Conservation (phyloP, 345 rosid genomes). For the Ceriops tagal region DNA sequence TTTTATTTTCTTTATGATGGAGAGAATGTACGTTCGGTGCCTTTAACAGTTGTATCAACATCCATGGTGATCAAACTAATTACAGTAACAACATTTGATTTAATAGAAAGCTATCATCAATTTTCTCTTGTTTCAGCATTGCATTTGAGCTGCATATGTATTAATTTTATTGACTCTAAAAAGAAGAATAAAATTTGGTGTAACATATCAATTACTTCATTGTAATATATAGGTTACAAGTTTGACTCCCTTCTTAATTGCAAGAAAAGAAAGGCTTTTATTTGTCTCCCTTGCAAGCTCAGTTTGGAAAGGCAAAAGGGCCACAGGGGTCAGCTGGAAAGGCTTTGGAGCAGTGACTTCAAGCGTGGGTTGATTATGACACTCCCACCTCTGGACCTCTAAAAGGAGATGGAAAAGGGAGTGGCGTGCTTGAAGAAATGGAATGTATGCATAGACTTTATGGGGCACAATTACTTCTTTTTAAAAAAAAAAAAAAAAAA, state of each 20-base stretch:
- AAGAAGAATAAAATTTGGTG: too few relatives aligned
- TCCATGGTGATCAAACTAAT: not conserved
- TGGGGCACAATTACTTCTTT: conserved; percentile 2
- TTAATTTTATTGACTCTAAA: too few relatives aligned
- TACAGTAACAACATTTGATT: too few relatives aligned
- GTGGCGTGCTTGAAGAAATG: conserved; percentile 37
- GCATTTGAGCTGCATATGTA: too few relatives aligned
- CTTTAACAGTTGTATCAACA: not conserved
- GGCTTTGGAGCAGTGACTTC: conserved; percentile 16
- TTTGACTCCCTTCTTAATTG: too few relatives aligned
- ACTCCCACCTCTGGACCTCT: not conserved
- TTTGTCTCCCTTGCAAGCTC: not conserved
- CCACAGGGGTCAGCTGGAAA: conserved; percentile 8
- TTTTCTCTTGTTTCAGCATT: too few relatives aligned
- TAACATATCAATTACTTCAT: too few relatives aligned
- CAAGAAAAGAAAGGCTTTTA: too few relatives aligned
- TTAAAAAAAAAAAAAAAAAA: too few relatives aligned
- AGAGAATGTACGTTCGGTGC: conserved; percentile 7
- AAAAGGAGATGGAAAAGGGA: conserved; percentile 17
- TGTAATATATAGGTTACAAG: too few relatives aligned
- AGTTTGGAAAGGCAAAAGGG: conserved; percentile 6
- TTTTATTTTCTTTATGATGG: conserved; percentile 6
- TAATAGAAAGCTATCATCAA: too few relatives aligned
- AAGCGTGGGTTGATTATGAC: conserved; percentile 47
- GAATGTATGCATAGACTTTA: conserved; percentile 15